These are phyloP conservation scores for Micractinium conductrix DNA, from an alignment of 139 green algal genomes.

Conservation along the genomic window DNA sequence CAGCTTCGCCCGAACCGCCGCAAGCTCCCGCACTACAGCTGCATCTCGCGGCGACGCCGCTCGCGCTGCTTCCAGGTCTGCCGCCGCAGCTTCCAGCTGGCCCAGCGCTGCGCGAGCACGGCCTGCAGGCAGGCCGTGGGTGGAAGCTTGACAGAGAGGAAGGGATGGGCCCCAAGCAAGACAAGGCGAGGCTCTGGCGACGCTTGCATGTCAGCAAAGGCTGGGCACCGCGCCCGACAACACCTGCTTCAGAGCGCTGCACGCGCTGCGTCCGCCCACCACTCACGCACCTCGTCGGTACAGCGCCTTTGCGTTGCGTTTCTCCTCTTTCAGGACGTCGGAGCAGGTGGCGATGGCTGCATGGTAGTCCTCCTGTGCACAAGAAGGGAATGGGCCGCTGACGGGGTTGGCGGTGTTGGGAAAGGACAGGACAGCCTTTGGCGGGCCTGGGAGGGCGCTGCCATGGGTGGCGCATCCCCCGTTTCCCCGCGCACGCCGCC, in stretches of 20 bases:
- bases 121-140: no score
- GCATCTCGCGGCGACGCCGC: constrained; percentile 24
- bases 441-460: no score
- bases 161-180: no score
- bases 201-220: no score
- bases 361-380: constrained; percentile 51
- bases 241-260: neutral
- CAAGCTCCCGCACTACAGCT: constrained; percentile 33
- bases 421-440: neutral
- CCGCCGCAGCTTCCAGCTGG: constrained; percentile 63
- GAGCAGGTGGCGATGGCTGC: constrained; percentile 61
- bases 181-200: no score
- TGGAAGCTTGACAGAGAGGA: no score
- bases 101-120: constrained; percentile 60
- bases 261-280: neutral
- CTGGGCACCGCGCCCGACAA: no score
- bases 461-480: no score
- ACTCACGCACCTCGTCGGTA: constrained; percentile 62
- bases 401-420: neutral
- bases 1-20: constrained; percentile 42
- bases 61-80: constrained; percentile 63
- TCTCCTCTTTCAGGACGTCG: constrained; percentile 33
- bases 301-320: constrained; percentile 71
- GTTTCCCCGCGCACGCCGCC: no score
- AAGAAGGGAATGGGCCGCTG: neutral